Evolutionary conservation across 1,284 basidiomycete species (phyloP).

Genomic region (Puccinia brachypodii): DNA sequence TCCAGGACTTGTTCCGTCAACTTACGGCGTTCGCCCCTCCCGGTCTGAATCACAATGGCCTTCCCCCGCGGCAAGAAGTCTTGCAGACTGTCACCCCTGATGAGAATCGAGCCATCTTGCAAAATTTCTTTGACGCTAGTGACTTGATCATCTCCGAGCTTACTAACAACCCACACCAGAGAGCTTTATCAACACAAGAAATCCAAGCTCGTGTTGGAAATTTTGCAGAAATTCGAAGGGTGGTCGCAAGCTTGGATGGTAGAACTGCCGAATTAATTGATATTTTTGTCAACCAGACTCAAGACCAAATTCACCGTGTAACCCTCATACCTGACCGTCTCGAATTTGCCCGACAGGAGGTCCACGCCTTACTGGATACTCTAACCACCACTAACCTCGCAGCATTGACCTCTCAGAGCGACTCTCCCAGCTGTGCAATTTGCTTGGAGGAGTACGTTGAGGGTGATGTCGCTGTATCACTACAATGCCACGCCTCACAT

Average conservation of each 20-base stretch:
- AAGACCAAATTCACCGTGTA: neutral
- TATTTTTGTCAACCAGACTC: neutral
- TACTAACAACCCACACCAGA: neutral
- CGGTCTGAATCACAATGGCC: neutral
- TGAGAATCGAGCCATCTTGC: neutral
- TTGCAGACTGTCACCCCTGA: neutral
- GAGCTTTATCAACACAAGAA: neutral
- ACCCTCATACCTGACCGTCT: neutral
- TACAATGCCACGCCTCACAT: neutral
- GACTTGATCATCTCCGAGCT: neutral
- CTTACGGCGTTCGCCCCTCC: neutral
- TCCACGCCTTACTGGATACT: neutral
- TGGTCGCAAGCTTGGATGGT: no score
- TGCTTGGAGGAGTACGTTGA: neutral
- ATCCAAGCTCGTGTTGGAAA: no score
- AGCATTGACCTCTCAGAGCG: neutral
- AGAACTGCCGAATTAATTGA: no score
- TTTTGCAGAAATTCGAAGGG: no score
- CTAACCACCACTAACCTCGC: neutral
- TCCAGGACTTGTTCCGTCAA: neutral
- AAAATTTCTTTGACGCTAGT: neutral
- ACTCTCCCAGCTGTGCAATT: neutral
- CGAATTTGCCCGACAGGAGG: neutral
- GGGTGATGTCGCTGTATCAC: neutral
- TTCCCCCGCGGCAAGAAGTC: neutral